Percentiles rank a stretch among this genome's conserved stretches.
Evolutionary conservation across 306 rosid genomes (phyloP).

Genomic region (Castanea sativa): DNA sequence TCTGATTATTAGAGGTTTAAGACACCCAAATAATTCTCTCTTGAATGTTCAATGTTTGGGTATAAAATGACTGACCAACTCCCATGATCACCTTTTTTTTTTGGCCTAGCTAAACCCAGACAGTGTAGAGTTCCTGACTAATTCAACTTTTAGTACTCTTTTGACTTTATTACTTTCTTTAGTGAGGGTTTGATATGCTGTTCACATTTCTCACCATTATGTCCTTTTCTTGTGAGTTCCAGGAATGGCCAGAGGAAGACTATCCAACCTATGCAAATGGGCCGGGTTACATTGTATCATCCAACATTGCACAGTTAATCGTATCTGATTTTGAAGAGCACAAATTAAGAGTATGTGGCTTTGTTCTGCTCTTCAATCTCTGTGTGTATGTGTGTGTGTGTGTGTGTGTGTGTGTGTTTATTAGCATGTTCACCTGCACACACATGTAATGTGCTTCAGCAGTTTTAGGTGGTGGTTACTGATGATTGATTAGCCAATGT

Average conservation of each 20-base stretch:
- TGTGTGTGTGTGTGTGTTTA: background rate
- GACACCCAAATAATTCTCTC: background rate
- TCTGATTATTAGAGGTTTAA: slow-evolving; percentile 13
- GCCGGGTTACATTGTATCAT: slow-evolving; percentile 80
- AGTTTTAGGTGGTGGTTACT: background rate
- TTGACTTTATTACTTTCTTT: background rate
- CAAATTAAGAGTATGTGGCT: slow-evolving; percentile 59
- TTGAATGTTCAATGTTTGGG: background rate
- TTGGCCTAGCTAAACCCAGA: background rate
- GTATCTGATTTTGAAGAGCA: slow-evolving; percentile 66
- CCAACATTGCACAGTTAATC: slow-evolving; percentile 66
- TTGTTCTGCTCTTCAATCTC: background rate
- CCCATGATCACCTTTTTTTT: background rate
- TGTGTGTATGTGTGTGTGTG: background rate
- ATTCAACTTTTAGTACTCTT: background rate
- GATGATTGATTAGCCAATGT: background rate
- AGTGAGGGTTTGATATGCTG: background rate
- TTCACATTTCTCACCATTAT: slow-evolving; percentile 3
- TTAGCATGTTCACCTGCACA: background rate
- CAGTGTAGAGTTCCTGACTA: background rate
- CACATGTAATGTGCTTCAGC: background rate
- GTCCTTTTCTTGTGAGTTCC: slow-evolving; percentile 1
- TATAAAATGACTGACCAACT: background rate
- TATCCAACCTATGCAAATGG: slow-evolving; percentile 95
- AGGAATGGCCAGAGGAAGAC: slow-evolving; percentile 98